Evolutionary conservation across 768 basidiomycete species (phyloP).

Genomic region (Strobilomyces confusus): DNA sequence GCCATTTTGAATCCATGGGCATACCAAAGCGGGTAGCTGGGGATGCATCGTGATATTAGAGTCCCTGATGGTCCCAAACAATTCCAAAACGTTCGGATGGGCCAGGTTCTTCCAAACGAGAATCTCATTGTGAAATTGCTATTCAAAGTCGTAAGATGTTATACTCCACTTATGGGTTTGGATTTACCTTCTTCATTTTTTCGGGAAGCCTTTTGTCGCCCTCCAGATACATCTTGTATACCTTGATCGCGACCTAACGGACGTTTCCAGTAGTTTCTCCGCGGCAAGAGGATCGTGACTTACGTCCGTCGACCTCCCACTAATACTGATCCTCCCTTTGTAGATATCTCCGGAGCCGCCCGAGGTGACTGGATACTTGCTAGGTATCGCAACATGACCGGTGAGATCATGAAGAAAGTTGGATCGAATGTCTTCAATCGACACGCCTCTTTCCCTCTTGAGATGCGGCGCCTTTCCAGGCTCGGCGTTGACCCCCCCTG

Average conservation of each 20-base stretch:
- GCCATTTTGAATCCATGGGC: neutral
- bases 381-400: neutral
- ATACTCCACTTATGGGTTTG: no score
- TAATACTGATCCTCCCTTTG: neutral
- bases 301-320: neutral
- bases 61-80: neutral
- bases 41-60: neutral
- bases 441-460: neutral
- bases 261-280: neutral
- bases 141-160: neutral
- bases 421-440: neutral
- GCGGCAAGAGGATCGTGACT: neutral
- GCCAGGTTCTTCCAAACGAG: neutral
- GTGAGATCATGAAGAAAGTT: conserved; percentile 1
- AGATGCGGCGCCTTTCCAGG: neutral
- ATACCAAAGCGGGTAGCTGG: neutral
- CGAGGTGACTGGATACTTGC: neutral
- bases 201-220: neutral
- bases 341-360: neutral
- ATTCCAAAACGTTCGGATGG: neutral
- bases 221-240: neutral
- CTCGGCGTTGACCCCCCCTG: no score
- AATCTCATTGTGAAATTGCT: neutral
- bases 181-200: neutral
- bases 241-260: neutral